phyloP scores from a whole-genome alignment of 805 yeast species.

The Yueomyces sp. region DNA sequence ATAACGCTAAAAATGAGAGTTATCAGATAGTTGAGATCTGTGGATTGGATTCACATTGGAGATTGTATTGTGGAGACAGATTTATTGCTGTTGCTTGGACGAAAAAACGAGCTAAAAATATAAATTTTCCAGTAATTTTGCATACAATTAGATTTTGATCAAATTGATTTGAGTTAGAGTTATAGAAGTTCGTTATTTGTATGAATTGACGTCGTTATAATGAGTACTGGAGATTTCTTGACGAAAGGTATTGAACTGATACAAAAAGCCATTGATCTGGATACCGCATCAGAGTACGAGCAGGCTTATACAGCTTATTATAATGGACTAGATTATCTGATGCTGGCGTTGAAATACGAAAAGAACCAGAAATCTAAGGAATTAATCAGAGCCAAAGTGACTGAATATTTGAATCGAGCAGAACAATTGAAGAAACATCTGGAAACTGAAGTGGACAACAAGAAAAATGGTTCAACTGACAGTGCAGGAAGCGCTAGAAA shows the following conservation, averaged over 20 bases:
- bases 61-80: too few species aligned
- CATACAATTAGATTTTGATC: too few species aligned
- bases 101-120: too few species aligned
- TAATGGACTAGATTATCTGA: slow-evolving; percentile 85
- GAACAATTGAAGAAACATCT: slow-evolving; percentile 86
- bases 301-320: slow-evolving; percentile 91
- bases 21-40: too few species aligned
- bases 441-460: slow-evolving; percentile 44
- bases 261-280: slow-evolving; percentile 90
- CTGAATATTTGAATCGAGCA: slow-evolving; percentile 84
- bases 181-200: too few species aligned
- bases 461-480: slow-evolving; percentile 33
- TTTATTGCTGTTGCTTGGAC: too few species aligned
- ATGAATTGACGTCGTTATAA: slow-evolving; percentile 1
- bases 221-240: slow-evolving; percentile 59
- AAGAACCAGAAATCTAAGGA: slow-evolving; percentile 84
- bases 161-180: too few species aligned
- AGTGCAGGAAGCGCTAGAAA: slow-evolving; percentile 30
- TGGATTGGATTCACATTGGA: too few species aligned
- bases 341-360: slow-evolving; percentile 92
- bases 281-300: slow-evolving; percentile 75
- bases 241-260: slow-evolving; percentile 92
- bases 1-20: too few species aligned
- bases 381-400: slow-evolving; percentile 73
- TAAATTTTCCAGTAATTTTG: too few species aligned